phyloP scores from a whole-genome alignment of 2,329 filamentous ascomycete genomes.

The Cryphonectria radicalis region DNA sequence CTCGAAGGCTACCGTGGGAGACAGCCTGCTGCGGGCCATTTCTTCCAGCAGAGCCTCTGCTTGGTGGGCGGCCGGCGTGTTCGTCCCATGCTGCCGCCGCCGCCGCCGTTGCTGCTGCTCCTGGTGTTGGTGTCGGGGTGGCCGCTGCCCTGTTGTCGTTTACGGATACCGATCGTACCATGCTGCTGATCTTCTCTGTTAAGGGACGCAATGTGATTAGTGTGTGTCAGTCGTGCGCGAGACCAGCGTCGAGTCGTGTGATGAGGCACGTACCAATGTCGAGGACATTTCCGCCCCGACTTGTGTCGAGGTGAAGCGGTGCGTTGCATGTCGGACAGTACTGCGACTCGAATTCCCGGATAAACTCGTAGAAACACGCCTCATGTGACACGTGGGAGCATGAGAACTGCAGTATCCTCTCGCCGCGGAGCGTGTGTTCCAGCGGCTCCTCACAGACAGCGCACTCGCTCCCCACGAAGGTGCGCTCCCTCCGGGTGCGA shows the following conservation, averaged over 20 bases:
- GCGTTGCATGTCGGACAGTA: constrained; percentile 94
- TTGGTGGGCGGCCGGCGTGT: constrained; percentile 59
- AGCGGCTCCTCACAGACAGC: constrained; percentile 95
- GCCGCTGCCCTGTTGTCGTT: constrained; percentile 62
- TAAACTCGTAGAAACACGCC: constrained; percentile 98
- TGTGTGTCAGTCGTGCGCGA: neutral
- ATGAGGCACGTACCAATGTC: constrained; percentile 72
- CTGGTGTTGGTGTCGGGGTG: constrained; percentile 56
- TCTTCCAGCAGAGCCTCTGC: constrained; percentile 49
- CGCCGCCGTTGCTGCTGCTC: constrained; percentile 66
- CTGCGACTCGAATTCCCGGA: constrained; percentile 90
- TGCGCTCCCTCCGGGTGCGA: constrained; percentile 83
- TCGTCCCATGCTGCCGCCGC: constrained; percentile 62
- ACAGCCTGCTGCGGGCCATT: constrained; percentile 37
- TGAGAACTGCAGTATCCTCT: constrained; percentile 92
- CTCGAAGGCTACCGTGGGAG: constrained; percentile 47
- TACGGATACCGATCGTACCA: constrained; percentile 80
- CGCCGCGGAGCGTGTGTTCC: constrained; percentile 91
- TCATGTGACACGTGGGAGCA: constrained; percentile 98
- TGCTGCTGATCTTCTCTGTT: constrained; percentile 90
- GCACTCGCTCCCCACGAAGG: constrained; percentile 93
- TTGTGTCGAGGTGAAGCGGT: constrained; percentile 88
- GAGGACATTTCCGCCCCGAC: constrained; percentile 87
- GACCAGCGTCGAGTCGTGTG: neutral
- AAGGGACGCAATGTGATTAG: constrained; percentile 18